phyloP scores from a whole-genome alignment of 2,329 filamentous ascomycete species.

The Aspergillus calidoustus region DNA sequence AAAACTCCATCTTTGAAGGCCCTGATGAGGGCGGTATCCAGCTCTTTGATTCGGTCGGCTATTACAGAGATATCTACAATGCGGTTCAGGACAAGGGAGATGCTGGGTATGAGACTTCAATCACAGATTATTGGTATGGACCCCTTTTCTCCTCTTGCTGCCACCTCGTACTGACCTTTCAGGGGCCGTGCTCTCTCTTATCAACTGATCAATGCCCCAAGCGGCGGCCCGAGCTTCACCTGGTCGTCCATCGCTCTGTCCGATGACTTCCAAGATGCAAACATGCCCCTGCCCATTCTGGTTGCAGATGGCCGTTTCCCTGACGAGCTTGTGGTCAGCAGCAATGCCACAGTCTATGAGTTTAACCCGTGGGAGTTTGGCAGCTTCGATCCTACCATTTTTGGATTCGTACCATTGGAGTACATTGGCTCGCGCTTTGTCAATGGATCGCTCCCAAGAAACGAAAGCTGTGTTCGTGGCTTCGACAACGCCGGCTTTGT shows the following conservation, averaged over 20 bases:
- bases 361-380: slow-evolving; percentile 83
- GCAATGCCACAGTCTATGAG: slow-evolving; percentile 77
- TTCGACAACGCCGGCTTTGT: slow-evolving; percentile 83
- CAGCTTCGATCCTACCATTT: slow-evolving; percentile 73
- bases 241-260: slow-evolving; percentile 77
- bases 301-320: slow-evolving; percentile 71
- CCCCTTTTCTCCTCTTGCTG: background rate
- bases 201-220: slow-evolving; percentile 76
- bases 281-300: slow-evolving; percentile 73
- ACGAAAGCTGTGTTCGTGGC: slow-evolving; percentile 70
- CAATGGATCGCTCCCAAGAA: slow-evolving; percentile 60
- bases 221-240: slow-evolving; percentile 77
- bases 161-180: background rate
- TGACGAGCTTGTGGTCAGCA: slow-evolving; percentile 62
- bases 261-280: slow-evolving; percentile 64
- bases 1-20: slow-evolving; percentile 64
- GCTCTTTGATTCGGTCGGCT: slow-evolving; percentile 56
- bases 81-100: slow-evolving; percentile 65
- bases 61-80: slow-evolving; percentile 64
- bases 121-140: slow-evolving; percentile 76
- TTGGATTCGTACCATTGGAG: slow-evolving; percentile 70
- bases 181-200: slow-evolving; percentile 77
- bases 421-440: slow-evolving; percentile 76
- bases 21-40: slow-evolving; percentile 54
- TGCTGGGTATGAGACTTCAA: slow-evolving; percentile 68